A percentile compares a stretch with the other conserved stretches of the same genome.
Evolutionary conservation across 148 eudicot species (phyloP).

Genomic region (Fallopia convolvulus): DNA sequence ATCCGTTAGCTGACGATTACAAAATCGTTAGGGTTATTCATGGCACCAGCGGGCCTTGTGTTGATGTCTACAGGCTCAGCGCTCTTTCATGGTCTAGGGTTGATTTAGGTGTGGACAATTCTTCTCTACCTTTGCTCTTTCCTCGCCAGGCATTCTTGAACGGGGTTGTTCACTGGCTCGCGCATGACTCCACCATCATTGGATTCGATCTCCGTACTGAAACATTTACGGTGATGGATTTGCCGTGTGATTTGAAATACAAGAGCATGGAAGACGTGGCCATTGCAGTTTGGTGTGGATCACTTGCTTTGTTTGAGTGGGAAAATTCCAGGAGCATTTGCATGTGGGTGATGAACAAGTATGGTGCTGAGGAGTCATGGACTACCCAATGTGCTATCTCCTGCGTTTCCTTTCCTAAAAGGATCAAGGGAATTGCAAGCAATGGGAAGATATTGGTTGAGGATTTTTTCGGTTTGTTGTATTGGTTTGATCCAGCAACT

Average conservation of each 20-base stretch:
- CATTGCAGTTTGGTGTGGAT: slow-evolving; percentile 10
- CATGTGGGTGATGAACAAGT: slow-evolving; percentile 19
- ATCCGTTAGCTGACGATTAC: slow-evolving; percentile 1
- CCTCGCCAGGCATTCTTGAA: slow-evolving; percentile 3
- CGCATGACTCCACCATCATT: not conserved
- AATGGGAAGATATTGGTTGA: slow-evolving; percentile 21
- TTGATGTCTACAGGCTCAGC: slow-evolving; percentile 14
- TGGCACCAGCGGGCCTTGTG: not conserved
- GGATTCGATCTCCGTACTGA: slow-evolving; percentile 15
- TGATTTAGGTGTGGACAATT: not conserved
- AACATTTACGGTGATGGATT: not conserved
- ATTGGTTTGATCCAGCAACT: slow-evolving; percentile 20
- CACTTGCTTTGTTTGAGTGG: slow-evolving; percentile 4
- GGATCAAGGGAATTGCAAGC: slow-evolving; percentile 18
- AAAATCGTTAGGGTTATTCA: slow-evolving; percentile 11
- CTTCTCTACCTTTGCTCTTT: not conserved
- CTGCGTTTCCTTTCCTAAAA: not conserved
- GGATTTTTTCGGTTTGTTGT: slow-evolving; percentile 1
- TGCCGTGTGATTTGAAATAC: slow-evolving; percentile 9
- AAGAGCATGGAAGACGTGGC: not conserved
- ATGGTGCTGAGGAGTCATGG: slow-evolving; percentile 11
- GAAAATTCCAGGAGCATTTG: not conserved
- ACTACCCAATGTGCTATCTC: not conserved
- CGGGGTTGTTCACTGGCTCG: slow-evolving; percentile 15
- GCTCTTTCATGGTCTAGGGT: not conserved